These are phyloP conservation scores for Tuber indicum DNA, from an alignment of 495 filamentous ascomycete genomes.

Conservation along the genomic window DNA sequence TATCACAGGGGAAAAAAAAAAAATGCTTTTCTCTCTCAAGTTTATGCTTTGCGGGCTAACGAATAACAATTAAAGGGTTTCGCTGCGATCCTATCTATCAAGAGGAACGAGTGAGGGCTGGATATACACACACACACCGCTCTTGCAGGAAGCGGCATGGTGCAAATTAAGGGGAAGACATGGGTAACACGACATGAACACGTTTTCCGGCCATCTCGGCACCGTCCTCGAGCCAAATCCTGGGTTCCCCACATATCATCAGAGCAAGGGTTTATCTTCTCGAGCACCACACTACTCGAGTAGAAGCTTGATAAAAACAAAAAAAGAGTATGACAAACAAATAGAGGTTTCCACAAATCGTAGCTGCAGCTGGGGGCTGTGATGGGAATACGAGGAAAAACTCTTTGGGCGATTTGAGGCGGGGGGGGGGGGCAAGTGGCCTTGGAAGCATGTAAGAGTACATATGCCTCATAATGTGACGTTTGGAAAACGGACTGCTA, in stretches of 20 bases:
- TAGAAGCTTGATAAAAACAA: neutral
- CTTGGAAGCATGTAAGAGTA: neutral
- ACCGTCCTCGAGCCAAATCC: neutral
- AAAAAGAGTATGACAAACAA: neutral
- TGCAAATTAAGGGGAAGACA: neutral
- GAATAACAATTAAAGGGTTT: neutral
- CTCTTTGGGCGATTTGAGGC: neutral
- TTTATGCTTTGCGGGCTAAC: neutral
- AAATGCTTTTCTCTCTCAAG: neutral
- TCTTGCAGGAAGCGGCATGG: neutral
- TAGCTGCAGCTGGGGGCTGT: neutral
- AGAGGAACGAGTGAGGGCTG: neutral
- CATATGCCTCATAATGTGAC: neutral
- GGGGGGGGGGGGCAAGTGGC: neutral
- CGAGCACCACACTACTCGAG: too few relatives aligned
- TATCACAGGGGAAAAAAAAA: neutral
- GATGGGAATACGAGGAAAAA: neutral
- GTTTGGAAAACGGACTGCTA: neutral
- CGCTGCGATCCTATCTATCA: neutral
- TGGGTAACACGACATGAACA: slow-evolving; percentile 1
- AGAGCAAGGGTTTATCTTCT: neutral
- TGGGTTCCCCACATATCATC: neutral
- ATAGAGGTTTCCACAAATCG: neutral
- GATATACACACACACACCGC: neutral
- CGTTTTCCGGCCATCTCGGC: neutral